Base-by-base conservation (phyloP, 2,329 filamentous ascomycete genomes). In the Dactylellina cionopaga region DNA sequence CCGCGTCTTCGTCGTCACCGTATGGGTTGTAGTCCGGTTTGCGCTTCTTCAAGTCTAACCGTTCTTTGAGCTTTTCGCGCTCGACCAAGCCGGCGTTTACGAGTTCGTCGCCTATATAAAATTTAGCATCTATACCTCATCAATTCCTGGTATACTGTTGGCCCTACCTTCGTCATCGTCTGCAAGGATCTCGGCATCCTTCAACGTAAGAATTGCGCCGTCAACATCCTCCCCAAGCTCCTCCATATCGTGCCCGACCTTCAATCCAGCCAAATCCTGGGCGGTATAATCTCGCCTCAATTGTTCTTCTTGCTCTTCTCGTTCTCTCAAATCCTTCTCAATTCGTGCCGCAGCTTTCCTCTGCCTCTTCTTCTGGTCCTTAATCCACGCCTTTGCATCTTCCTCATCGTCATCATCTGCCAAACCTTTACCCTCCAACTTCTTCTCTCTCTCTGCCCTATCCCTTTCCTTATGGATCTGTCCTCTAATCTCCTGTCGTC, bases 131-230 rank as follows among this genome's bases (percentile, higher is more conserved):
- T 17, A 17, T 13, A 13, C n/a, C n/a, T n/a, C n/a, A n/a, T n/a
- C n/a, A 58, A 58, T 41, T 27, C 10, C 15, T 9, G 37, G 13
- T 24, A 35, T 41, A 35, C 11, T 17, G 10, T 19, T 15, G 15
- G 6, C 15, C 68, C n/a, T 66, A 77, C 77, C 92, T 66, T 94
- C 91, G 29, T 91, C 89, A 68, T 91, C 88, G 5, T 47, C 52
- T 1, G n/a, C 68, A 51, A 92, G 87, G 60, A 99, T 92, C 0
- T 91, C 92, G 0, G 90, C 87, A 81, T 99, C 95, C 79, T 96
- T 97, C n/a, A 99, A 85, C 0, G 94, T 97, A 58, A 99, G 83
- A 29, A 99, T 88, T 79, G 98, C 92, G 69, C 96, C 93, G 69
- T 91, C 89, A 1, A 78, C 84, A 15, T 87, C 90, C 56, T 92